phyloP scores from a whole-genome alignment of 1,284 basidiomycete genomes.

The Sanguinoderma infundibulare region DNA sequence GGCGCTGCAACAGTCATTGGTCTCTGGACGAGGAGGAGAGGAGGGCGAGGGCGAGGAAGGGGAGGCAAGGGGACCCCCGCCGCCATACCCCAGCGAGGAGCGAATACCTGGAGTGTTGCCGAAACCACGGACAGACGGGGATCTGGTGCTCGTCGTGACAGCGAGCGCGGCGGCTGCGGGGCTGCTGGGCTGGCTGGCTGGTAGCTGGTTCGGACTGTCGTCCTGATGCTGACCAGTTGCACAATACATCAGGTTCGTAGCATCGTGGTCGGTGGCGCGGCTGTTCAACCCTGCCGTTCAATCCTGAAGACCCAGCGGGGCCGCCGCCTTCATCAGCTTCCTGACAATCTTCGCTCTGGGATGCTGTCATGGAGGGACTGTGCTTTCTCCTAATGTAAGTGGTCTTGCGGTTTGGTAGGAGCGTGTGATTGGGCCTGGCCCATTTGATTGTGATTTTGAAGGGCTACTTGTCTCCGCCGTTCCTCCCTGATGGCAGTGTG shows the following conservation, averaged over 20 bases:
- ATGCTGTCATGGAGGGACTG: too few species aligned
- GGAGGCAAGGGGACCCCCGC: background rate
- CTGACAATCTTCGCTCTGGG: too few species aligned
- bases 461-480: background rate
- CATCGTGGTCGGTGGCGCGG: background rate
- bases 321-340: background rate
- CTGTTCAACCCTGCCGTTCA: background rate
- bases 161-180: constrained; percentile 28
- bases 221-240: background rate
- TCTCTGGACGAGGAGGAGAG: constrained; percentile 18
- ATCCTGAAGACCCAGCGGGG: background rate
- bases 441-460: background rate
- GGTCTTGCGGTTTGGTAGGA: background rate
- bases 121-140: constrained; percentile 16
- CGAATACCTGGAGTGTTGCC: constrained; percentile 14
- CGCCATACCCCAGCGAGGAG: constrained; percentile 2
- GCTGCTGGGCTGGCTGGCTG: constrained; percentile 32
- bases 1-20: constrained; percentile 17
- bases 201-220: constrained; percentile 30
- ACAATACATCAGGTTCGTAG: constrained; percentile 12
- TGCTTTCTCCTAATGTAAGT: too few species aligned
- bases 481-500: background rate
- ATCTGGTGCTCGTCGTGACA: constrained; percentile 22
- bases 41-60: constrained; percentile 7
- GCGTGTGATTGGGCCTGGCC: background rate